These are phyloP conservation scores for Metschnikowia gruessii DNA, from an alignment of 805 yeast species.

Conservation along the genomic window DNA sequence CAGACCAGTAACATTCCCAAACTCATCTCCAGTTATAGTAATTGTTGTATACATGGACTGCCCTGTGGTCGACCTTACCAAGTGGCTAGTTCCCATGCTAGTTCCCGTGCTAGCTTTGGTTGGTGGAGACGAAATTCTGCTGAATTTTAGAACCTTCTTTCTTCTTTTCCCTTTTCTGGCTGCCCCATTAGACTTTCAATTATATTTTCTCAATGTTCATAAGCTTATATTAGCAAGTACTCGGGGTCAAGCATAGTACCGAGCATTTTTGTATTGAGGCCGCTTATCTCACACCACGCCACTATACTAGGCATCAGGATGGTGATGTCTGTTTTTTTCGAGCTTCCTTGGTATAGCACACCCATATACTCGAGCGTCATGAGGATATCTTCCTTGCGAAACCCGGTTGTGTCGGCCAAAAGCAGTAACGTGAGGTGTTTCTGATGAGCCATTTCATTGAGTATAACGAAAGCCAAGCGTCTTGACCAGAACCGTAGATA, in stretches of 20 bases:
- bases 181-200: no score
- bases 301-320: slow-evolving; percentile 13
- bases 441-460: slow-evolving; percentile 9
- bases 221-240: slow-evolving; percentile 25
- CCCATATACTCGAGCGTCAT: slow-evolving; percentile 57
- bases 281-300: slow-evolving; percentile 30
- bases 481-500: slow-evolving; percentile 77
- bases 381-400: slow-evolving; percentile 59
- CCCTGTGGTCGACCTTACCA: no score
- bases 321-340: neutral
- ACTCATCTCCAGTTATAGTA: no score
- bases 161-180: neutral
- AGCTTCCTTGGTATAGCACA: slow-evolving; percentile 16
- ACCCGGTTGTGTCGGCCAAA: slow-evolving; percentile 57
- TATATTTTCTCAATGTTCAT: neutral
- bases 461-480: slow-evolving; percentile 25
- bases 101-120: no score
- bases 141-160: no score
- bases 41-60: no score
- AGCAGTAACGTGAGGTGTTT: slow-evolving; percentile 42
- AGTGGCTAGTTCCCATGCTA: no score
- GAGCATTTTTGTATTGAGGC: slow-evolving; percentile 27
- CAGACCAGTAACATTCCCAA: no score
- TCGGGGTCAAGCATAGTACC: slow-evolving; percentile 30
- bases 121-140: no score